phyloP scores from a whole-genome alignment of 2,329 filamentous ascomycete genomes.

The Aspergillus piperis region DNA sequence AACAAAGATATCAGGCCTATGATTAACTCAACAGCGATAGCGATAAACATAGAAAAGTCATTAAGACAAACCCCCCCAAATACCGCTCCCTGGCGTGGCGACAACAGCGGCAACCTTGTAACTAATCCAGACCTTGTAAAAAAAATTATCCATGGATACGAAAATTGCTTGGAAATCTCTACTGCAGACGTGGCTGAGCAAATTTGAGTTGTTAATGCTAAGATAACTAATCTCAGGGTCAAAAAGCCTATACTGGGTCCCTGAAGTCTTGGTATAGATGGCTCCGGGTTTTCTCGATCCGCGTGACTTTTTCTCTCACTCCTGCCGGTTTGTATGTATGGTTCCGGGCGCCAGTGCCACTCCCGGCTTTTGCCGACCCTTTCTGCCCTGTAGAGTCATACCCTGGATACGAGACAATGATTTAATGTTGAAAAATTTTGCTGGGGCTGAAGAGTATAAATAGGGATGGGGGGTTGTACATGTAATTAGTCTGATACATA shows the following conservation, averaged over 20 bases:
- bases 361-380: slow-evolving; percentile 23
- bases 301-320: slow-evolving; percentile 5
- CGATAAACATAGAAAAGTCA: too few species aligned
- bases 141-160: neutral
- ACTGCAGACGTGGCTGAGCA: neutral
- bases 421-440: neutral
- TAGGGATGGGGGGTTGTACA: neutral
- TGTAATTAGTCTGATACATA: neutral
- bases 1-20: too few species aligned
- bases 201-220: neutral
- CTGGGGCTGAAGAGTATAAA: neutral
- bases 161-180: neutral
- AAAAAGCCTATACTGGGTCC: neutral
- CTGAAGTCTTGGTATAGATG: neutral
- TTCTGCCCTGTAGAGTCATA: neutral
- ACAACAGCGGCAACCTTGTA: too few species aligned
- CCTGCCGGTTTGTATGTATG: neutral
- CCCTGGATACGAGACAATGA: neutral
- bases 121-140: neutral
- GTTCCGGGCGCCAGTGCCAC: slow-evolving; percentile 8
- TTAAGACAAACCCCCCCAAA: too few species aligned
- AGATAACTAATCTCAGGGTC: neutral
- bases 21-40: too few species aligned
- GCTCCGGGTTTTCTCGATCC: neutral
- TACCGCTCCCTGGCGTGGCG: too few species aligned